These are phyloP conservation scores for Coniochaeta sp. DNA, from an alignment of 2,329 filamentous ascomycete genomes.

Conservation along the genomic window DNA sequence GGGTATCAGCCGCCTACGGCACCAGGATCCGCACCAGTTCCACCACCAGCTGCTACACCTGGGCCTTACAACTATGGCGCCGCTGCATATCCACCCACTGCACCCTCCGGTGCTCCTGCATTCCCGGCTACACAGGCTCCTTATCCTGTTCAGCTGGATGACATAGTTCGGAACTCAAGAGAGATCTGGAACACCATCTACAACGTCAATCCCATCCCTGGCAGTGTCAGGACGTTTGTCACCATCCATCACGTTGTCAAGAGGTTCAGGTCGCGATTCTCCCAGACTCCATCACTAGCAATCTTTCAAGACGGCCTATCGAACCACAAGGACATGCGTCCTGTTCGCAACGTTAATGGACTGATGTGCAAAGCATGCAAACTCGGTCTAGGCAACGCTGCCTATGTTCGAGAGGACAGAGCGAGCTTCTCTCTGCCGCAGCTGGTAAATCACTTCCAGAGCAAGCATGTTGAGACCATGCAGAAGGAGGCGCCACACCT, in stretches of 20 bases:
- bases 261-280: conserved; percentile 50
- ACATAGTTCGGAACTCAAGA: conserved; percentile 47
- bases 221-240: conserved; percentile 54
- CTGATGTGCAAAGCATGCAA: conserved; percentile 50
- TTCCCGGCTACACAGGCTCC: conserved; percentile 25
- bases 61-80: conserved; percentile 15
- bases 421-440: conserved; percentile 48
- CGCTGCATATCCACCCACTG: conserved; percentile 16
- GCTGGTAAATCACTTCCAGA: conserved; percentile 53
- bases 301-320: conserved; percentile 54
- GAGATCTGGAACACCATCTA: conserved; percentile 57
- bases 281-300: conserved; percentile 46
- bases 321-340: conserved; percentile 50
- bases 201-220: conserved; percentile 53
- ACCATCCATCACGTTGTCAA: conserved; percentile 57
- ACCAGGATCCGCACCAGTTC: conserved; percentile 4
- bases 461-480: conserved; percentile 27
- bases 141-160: conserved; percentile 40
- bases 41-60: conserved; percentile 9
- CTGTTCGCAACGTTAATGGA: conserved; percentile 45
- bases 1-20: not conserved
- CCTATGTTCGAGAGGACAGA: conserved; percentile 21
- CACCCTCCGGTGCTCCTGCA: conserved; percentile 12
- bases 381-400: conserved; percentile 23
- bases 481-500: conserved; percentile 12